phyloP scores from a whole-genome alignment of 441 rosid genomes.

The Erodium trifolium region DNA sequence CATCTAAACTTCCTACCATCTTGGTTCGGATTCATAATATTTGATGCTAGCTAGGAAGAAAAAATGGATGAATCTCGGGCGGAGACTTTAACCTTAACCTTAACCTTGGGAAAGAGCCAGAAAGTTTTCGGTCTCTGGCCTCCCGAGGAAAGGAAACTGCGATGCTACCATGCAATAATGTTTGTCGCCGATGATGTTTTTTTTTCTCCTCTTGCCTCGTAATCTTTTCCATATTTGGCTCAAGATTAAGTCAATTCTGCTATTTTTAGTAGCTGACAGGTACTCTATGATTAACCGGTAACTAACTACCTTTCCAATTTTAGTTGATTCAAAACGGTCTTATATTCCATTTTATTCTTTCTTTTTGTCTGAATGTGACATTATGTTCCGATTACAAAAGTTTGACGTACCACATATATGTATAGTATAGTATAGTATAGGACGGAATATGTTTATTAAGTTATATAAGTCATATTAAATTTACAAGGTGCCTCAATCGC shows the following conservation, averaged over 20 bases:
- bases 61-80: neutral
- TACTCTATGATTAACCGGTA: constrained; percentile 13
- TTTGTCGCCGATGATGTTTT: neutral
- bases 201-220: neutral
- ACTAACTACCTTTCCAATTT: constrained; percentile 4
- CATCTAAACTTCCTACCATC: constrained; percentile 38
- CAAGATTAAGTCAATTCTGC: constrained; percentile 26
- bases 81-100: constrained; percentile 19
- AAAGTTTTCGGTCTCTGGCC: constrained; percentile 16
- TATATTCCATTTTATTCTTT: neutral
- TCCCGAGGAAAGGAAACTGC: constrained; percentile 11
- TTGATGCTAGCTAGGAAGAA: too few species aligned
- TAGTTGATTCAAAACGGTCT: neutral
- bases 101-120: constrained; percentile 19
- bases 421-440: too few species aligned
- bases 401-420: too few species aligned
- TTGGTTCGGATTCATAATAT: neutral
- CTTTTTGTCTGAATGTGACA: too few species aligned
- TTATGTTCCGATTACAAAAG: too few species aligned
- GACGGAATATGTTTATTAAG: too few species aligned
- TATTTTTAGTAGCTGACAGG: constrained; percentile 25
- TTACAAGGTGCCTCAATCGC: too few species aligned
- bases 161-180: neutral
- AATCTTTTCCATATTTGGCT: neutral
- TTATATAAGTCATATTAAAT: too few species aligned